Percentiles rank a stretch among this genome's conserved stretches.
These are phyloP conservation scores for Roridomyces roridus DNA, from an alignment of 768 basidiomycete genomes.

Conservation along the genomic window DNA sequence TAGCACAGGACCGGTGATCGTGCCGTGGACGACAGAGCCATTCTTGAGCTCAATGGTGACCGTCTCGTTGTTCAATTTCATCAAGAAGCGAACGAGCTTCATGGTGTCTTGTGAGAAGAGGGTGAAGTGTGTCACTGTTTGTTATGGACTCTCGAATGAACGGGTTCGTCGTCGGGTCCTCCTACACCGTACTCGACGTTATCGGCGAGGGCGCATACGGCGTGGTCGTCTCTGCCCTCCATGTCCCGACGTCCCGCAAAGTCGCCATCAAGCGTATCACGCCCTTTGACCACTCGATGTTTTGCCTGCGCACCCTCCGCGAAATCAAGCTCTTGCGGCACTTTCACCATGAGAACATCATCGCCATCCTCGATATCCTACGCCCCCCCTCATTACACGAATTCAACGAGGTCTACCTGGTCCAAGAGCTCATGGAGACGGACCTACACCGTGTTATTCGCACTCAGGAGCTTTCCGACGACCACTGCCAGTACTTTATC, in stretches of 20 bases:
- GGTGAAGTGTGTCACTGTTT: background rate
- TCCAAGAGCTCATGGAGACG: slow-evolving; percentile 94
- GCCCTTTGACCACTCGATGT: slow-evolving; percentile 95
- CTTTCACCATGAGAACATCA: slow-evolving; percentile 58
- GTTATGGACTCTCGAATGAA: slow-evolving; percentile 17
- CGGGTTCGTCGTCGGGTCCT: slow-evolving; percentile 39
- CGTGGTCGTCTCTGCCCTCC: slow-evolving; percentile 84
- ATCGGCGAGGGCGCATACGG: slow-evolving; percentile 97
- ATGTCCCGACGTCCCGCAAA: slow-evolving; percentile 76
- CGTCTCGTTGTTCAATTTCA: slow-evolving; percentile 99
- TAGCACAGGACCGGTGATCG: slow-evolving; percentile 75
- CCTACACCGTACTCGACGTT: slow-evolving; percentile 80
- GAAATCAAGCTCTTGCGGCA: slow-evolving; percentile 79
- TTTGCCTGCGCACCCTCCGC: slow-evolving; percentile 83
- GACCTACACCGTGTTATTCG: slow-evolving; percentile 97
- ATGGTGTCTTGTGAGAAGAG: slow-evolving; percentile 6
- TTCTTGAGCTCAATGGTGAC: slow-evolving; percentile 99
- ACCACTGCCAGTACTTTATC: slow-evolving; percentile 94
- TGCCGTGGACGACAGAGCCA: slow-evolving; percentile 93
- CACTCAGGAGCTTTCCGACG: slow-evolving; percentile 93
- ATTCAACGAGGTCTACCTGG: slow-evolving; percentile 88
- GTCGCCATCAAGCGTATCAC: slow-evolving; percentile 97
- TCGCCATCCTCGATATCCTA: slow-evolving; percentile 89
- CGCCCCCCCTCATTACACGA: slow-evolving; percentile 79
- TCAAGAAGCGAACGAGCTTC: slow-evolving; percentile 67